Conservation (phyloP, 257 asterid species). For the Solanum gandarillasii region DNA sequence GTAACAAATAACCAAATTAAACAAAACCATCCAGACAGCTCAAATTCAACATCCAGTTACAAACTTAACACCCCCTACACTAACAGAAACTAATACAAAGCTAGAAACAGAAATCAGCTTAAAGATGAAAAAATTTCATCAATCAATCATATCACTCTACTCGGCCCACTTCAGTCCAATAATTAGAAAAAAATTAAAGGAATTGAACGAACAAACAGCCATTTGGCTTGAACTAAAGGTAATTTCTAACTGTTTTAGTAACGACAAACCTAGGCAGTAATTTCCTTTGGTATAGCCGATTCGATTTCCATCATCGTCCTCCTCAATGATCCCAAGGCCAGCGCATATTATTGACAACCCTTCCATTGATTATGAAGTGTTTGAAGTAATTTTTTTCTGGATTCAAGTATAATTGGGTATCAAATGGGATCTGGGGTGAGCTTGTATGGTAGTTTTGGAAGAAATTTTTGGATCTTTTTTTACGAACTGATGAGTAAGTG, state of each 20-base stretch:
- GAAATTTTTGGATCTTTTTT: neutral
- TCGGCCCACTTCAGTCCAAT: neutral
- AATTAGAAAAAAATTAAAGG: neutral
- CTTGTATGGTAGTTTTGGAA: neutral
- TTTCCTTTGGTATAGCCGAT: slow-evolving; percentile 56
- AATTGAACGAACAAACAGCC: neutral
- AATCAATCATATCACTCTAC: neutral
- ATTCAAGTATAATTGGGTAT: neutral
- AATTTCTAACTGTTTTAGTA: neutral
- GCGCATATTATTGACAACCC: slow-evolving; percentile 67
- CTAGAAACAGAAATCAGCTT: neutral
- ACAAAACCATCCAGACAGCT: neutral
- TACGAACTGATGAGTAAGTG: neutral
- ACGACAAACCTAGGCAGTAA: slow-evolving; percentile 46
- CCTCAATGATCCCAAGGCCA: slow-evolving; percentile 65
- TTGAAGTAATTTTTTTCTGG: neutral
- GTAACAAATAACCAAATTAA: neutral
- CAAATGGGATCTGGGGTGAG: neutral
- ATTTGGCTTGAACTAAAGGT: neutral
- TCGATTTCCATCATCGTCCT: slow-evolving; percentile 55
- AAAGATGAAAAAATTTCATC: neutral
- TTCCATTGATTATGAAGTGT: slow-evolving; percentile 36
- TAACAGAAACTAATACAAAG: neutral
- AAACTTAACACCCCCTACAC: neutral
- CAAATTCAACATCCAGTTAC: neutral